phyloP scores from a whole-genome alignment of 169 alveolate genomes.

The Ichthyophthirius multifiliis region DNA sequence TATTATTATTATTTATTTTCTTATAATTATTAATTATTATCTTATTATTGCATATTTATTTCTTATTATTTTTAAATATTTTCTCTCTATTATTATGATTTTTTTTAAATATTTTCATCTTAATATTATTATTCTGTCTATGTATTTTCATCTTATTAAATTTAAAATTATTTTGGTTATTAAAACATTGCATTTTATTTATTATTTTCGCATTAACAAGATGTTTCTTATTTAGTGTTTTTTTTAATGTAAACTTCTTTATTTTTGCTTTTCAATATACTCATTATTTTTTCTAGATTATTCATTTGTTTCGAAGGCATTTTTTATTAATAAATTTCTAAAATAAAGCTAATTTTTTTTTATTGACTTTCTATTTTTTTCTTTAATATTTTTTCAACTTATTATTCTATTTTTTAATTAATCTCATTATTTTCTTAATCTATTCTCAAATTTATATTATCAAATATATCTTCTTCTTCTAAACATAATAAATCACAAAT shows the following conservation, averaged over 20 bases:
- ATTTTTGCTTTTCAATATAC: not conserved
- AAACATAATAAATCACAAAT: not conserved
- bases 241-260: not conserved
- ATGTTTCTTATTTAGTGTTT: too few relatives aligned
- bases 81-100: not conserved
- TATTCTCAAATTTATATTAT: not conserved
- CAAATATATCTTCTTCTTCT: not conserved
- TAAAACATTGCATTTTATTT: not conserved
- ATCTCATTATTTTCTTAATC: not conserved
- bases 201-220: too few relatives aligned
- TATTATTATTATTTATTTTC: too few relatives aligned
- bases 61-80: not conserved
- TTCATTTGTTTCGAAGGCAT: not conserved
- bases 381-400: not conserved
- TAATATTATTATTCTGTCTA: not conserved
- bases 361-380: not conserved
- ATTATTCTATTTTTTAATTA: too few relatives aligned
- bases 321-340: not conserved
- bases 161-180: not conserved
- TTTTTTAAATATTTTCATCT: not conserved
- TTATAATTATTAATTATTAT: too few relatives aligned
- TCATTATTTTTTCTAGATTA: conserved; percentile 4
- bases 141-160: not conserved
- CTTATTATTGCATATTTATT: too few relatives aligned
- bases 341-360: not conserved